Conservation (phyloP, 1,284 basidiomycete species). For the Ustilago loliicola region DNA sequence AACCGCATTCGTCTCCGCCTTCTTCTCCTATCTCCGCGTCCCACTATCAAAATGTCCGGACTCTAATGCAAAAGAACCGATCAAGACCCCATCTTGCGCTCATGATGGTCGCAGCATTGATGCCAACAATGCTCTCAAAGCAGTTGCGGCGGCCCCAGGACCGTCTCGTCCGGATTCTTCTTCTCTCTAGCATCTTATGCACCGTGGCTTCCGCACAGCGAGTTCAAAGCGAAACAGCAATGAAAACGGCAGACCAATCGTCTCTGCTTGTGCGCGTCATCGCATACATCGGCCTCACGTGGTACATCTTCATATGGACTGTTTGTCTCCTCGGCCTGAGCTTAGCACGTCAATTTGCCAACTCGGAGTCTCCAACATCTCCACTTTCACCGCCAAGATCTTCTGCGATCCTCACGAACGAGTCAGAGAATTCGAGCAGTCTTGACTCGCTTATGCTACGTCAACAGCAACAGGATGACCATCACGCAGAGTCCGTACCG, state of each 20-base stretch:
- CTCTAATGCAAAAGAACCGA: background rate
- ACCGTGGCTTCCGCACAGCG: background rate
- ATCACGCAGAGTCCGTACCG: slow-evolving; percentile 73
- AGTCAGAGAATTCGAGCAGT: slow-evolving; percentile 77
- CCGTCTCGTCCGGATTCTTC: background rate
- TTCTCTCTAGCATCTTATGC: background rate
- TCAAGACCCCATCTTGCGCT: background rate
- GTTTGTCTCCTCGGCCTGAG: slow-evolving; percentile 82
- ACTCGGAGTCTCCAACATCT: slow-evolving; percentile 33
- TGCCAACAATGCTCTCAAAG: background rate
- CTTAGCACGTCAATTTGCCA: slow-evolving; percentile 45
- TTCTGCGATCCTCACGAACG: slow-evolving; percentile 58
- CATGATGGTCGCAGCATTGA: background rate
- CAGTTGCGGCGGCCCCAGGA: background rate
- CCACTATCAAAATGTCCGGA: background rate
- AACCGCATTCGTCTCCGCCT: background rate
- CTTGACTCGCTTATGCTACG: slow-evolving; percentile 36
- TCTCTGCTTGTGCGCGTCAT: background rate
- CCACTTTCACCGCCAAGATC: slow-evolving; percentile 44
- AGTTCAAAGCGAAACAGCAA: background rate
- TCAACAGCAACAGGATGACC: slow-evolving; percentile 81
- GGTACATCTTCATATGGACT: slow-evolving; percentile 82
- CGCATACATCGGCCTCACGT: slow-evolving; percentile 72
- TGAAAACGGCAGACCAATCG: background rate
- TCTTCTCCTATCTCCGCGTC: background rate